A percentile compares a stretch with the other conserved stretches of the same genome.
Conservation (phyloP, 1,284 basidiomycete genomes). For the Meripilus lineatus region DNA sequence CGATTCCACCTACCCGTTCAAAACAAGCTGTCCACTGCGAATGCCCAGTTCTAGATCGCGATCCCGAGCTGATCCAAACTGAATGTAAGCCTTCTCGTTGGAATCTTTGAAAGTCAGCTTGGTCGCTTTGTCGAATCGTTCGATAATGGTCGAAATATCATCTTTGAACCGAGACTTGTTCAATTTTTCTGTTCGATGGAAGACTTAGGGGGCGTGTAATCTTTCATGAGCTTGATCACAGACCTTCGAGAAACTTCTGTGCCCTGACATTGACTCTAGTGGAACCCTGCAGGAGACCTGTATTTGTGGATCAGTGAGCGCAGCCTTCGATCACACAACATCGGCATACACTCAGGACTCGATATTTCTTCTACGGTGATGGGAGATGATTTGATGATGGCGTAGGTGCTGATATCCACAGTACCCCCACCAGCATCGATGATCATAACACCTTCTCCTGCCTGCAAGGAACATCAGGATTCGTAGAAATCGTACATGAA, state of each 20-base stretch:
- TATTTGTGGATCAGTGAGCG: not conserved
- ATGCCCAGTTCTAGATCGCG: constrained; percentile 33
- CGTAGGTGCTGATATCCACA: constrained; percentile 49
- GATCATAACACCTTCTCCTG: constrained; percentile 35
- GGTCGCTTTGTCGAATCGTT: constrained; percentile 35
- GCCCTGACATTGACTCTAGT: constrained; percentile 26
- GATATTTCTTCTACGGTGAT: constrained; percentile 33
- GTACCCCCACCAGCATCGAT: constrained; percentile 58
- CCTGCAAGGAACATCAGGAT: constrained; percentile 16
- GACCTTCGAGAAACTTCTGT: constrained; percentile 25
- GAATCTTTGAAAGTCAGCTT: constrained; percentile 37
- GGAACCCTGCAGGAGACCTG: constrained; percentile 24
- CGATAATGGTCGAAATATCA: constrained; percentile 32
- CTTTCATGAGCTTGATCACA: not conserved
- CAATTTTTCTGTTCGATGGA: constrained; percentile 27
- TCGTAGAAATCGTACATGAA: not conserved
- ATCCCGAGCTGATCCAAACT: constrained; percentile 35
- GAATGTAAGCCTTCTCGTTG: constrained; percentile 32
- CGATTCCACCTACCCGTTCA: constrained; percentile 28
- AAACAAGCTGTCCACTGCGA: constrained; percentile 33
- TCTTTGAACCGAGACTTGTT: constrained; percentile 29
- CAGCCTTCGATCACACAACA: not conserved
- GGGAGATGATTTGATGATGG: constrained; percentile 19
- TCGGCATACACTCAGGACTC: constrained; percentile 34
- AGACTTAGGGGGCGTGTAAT: constrained; percentile 10